phyloP scores from a whole-genome alignment of 768 basidiomycete species.

The Kwoniella sp. region DNA sequence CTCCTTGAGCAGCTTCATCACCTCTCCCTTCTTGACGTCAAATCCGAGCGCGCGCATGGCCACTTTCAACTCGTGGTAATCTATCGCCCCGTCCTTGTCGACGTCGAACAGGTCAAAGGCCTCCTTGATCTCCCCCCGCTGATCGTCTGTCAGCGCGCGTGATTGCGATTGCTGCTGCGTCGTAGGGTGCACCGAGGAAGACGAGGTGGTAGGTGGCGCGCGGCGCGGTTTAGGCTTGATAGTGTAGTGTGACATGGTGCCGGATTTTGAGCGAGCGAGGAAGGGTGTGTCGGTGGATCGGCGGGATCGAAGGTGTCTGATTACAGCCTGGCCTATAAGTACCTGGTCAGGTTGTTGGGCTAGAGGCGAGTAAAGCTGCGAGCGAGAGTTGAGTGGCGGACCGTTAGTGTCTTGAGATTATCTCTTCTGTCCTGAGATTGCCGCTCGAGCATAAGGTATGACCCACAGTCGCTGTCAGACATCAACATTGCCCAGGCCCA shows the following conservation, averaged over 20 bases:
- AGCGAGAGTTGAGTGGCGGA: too few species aligned
- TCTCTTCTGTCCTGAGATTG: too few species aligned
- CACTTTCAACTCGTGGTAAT: constrained; percentile 99
- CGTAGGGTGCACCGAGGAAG: neutral
- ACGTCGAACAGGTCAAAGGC: constrained; percentile 99
- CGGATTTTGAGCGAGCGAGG: too few species aligned
- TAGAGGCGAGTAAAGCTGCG: too few species aligned
- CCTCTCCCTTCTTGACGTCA: constrained; percentile 97
- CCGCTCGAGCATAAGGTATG: too few species aligned
- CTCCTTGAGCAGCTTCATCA: constrained; percentile 88
- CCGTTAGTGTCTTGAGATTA: too few species aligned
- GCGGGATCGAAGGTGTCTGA: too few species aligned
- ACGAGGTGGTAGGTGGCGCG: neutral
- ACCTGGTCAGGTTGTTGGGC: too few species aligned
- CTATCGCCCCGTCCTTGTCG: constrained; percentile 93
- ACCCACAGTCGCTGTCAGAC: too few species aligned
- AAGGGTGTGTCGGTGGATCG: too few species aligned
- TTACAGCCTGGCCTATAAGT: too few species aligned
- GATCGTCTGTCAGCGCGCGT: constrained; percentile 54
- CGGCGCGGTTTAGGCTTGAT: constrained; percentile 23
- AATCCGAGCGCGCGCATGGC: constrained; percentile 98
- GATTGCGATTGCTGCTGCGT: neutral
- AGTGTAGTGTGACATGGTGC: constrained; percentile 22
- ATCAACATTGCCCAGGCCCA: too few species aligned
- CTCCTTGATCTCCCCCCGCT: constrained; percentile 93